A percentile compares a stretch with the other conserved stretches of the same genome.
phyloP scores from a whole-genome alignment of 345 rosid genomes.

The Hevea brasiliensis region DNA sequence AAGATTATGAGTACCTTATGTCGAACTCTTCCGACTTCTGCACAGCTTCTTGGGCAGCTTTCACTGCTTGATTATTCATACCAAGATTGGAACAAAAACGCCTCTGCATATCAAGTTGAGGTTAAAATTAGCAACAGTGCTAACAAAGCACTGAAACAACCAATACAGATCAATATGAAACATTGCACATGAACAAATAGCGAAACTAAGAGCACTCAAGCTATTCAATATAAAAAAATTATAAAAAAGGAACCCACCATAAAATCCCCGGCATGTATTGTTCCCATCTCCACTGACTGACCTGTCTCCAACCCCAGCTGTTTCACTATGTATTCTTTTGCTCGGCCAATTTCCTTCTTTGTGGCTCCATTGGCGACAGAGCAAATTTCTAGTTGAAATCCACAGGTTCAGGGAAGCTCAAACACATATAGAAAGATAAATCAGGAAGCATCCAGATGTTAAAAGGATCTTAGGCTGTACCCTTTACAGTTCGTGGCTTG shows the following conservation, averaged over 20 bases:
- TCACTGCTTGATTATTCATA: constrained; percentile 88
- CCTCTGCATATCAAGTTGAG: constrained; percentile 48
- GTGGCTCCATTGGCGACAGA: constrained; percentile 98
- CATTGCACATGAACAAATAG: not conserved
- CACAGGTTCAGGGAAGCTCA: constrained; percentile 62
- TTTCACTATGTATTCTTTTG: constrained; percentile 97
- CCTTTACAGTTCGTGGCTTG: constrained; percentile 98
- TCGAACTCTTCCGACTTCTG: constrained; percentile 93
- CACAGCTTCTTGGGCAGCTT: constrained; percentile 98
- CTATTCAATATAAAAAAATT: not conserved
- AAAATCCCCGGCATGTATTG: constrained; percentile 97
- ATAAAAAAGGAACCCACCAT: constrained; percentile 62
- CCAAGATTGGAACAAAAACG: constrained; percentile 98
- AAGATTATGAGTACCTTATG: constrained; percentile 58
- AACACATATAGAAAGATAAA: constrained; percentile 49
- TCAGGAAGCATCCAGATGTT: constrained; percentile 53
- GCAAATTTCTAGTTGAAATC: constrained; percentile 88
- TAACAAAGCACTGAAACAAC: constrained; percentile 2
- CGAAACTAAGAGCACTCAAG: not conserved
- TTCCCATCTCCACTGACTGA: constrained; percentile 92
- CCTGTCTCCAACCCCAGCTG: constrained; percentile 91
- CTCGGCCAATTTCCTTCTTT: constrained; percentile 98
- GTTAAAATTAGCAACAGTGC: constrained; percentile 6
- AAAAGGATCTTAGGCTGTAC: constrained; percentile 69
- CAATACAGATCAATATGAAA: not conserved